A percentile compares a stretch with the other conserved stretches of the same genome.
Conservation (phyloP, 345 rosid species). For the Psidium friedrichsthalianum region DNA sequence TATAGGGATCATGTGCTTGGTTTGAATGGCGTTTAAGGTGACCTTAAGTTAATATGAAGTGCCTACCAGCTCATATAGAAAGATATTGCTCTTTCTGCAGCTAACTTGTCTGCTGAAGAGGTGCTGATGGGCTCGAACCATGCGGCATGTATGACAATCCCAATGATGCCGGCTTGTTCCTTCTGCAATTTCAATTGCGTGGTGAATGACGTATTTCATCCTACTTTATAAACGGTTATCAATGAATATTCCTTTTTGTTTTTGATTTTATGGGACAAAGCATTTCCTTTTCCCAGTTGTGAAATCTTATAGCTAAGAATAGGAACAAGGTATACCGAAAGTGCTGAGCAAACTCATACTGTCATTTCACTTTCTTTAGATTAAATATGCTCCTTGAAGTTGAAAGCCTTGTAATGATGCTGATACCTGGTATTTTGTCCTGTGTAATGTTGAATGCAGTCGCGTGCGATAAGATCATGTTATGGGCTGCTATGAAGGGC, state of each 20-base stretch:
- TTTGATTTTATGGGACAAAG: neutral
- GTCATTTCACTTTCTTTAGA: neutral
- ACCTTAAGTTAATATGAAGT: neutral
- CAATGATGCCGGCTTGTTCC: conserved; percentile 46
- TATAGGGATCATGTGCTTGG: neutral
- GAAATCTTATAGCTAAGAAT: neutral
- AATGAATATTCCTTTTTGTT: neutral
- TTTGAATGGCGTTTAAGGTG: neutral
- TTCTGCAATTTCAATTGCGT: conserved; percentile 17
- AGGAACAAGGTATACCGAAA: neutral
- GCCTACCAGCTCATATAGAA: conserved; percentile 54
- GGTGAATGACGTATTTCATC: neutral
- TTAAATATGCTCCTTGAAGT: neutral
- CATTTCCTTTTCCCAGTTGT: neutral
- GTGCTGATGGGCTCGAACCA: conserved; percentile 57
- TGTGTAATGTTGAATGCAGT: conserved; percentile 39
- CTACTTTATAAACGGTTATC: neutral
- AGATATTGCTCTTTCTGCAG: conserved; percentile 51
- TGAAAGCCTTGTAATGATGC: neutral
- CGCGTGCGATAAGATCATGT: conserved; percentile 50
- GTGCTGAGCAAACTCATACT: neutral
- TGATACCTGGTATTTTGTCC: conserved; percentile 41
- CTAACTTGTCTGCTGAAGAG: conserved; percentile 34
- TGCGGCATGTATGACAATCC: conserved; percentile 39
- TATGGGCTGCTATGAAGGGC: conserved; percentile 53